Conservation (phyloP, 352 stramenopile species). For the Sclerospora graminicola region DNA sequence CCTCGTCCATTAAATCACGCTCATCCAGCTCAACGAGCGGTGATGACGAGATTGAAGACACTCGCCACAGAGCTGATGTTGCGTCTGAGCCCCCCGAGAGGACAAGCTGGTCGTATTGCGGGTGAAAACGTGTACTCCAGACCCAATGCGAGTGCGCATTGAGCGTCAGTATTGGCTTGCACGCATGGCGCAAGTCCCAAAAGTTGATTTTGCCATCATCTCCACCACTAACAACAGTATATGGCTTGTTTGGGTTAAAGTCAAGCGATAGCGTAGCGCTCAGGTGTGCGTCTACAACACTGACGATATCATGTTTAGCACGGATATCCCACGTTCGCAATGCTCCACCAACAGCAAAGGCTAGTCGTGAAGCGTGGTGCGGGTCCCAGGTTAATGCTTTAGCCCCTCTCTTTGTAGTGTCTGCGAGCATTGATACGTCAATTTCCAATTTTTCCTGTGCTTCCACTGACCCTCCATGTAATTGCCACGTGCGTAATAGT, state of each 20-base stretch:
- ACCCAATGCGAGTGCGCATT: constrained; percentile 92
- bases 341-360: constrained; percentile 44
- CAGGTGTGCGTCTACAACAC: constrained; percentile 53
- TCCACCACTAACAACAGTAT: constrained; percentile 84
- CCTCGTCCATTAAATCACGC: constrained; percentile 57
- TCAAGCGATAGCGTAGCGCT: constrained; percentile 81
- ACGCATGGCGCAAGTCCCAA: constrained; percentile 90
- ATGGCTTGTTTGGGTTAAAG: constrained; percentile 98
- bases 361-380: constrained; percentile 58
- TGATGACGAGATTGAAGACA: constrained; percentile 94
- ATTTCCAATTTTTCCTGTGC: constrained; percentile 34
- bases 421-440: constrained; percentile 35
- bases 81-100: constrained; percentile 90
- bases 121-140: constrained; percentile 91
- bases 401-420: constrained; percentile 19
- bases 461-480: constrained; percentile 23
- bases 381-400: constrained; percentile 68
- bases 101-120: constrained; percentile 97
- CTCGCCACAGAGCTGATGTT: constrained; percentile 91
- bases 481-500: constrained; percentile 41
- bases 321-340: constrained; percentile 76
- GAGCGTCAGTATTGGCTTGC: constrained; percentile 75
- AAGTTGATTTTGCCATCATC: constrained; percentile 96
- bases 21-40: constrained; percentile 92
- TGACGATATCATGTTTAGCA: constrained; percentile 25